Base-by-base conservation (phyloP, 768 basidiomycete species). In the Pleurotus tuoliensis region DNA sequence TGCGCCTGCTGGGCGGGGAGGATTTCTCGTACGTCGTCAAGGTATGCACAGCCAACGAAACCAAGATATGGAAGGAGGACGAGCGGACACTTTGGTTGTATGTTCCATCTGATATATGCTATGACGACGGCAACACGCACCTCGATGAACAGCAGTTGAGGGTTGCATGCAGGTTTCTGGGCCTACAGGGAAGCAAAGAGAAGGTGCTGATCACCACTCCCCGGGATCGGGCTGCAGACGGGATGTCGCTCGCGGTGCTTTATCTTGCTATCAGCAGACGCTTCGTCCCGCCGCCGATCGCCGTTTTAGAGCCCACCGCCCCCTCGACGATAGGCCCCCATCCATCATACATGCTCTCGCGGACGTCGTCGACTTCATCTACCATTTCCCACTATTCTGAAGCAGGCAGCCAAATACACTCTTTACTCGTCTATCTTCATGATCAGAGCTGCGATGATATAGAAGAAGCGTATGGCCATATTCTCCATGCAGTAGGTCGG, bases 401-500 rank as follows among this genome's bases (percentile, higher is more conserved):
- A 20, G 34, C 51, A 0, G 51, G 24, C 24, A 53, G 51, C 51
- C 38, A 20, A 18, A 53, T 53, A 11, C 51, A 53, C n/a, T n/a
- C 51, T 12, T 24, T 53, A 16, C 24, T 53, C 8, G 41, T 53
- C 3, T 53, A 53, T 22, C 51, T 53, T 1, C 51, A 53, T 13
- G 51, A 53, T 41, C 24, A 38, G 51, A 53, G 51, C 3, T 53
- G 51, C 6, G 51, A 53, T 25, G 51, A 53, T 24, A 9, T 53
- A 2, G 51, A 53, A 6, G 51, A 53, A 38, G 51, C 51, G 39
- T 53, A 53, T 40, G 51, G 51, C 6, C 51, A 53, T 25, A 39
- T 53, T 20, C 41, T 44, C 0, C 20, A n/a, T 5, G 41, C 41
- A 44, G 38, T 34, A 25, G 16, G 18, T 2, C 93, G 68, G 30